phyloP scores from a whole-genome alignment of 1,284 basidiomycete genomes.

The Irpex lacteus region DNA sequence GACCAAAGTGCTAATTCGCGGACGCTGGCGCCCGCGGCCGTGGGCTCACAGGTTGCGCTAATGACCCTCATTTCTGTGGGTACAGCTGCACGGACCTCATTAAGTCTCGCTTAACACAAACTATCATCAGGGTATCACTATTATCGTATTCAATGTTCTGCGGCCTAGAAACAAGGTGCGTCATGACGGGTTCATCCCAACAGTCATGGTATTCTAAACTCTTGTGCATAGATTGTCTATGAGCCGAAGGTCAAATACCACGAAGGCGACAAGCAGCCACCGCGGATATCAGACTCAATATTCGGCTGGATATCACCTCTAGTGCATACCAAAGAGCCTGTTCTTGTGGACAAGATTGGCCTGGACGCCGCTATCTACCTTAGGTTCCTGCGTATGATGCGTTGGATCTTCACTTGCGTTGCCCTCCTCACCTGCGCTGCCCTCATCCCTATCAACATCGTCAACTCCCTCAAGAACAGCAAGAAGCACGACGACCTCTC shows the following conservation, averaged over 20 bases:
- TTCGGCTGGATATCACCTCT: conserved; percentile 91
- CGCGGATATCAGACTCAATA: conserved; percentile 77
- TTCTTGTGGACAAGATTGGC: conserved; percentile 88
- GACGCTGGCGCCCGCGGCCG: conserved; percentile 73
- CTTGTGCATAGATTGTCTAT: conserved; percentile 62
- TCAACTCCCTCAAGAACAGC: conserved; percentile 64
- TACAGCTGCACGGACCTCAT: conserved; percentile 4
- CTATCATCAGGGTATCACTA: conserved; percentile 38
- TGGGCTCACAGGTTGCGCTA: conserved; percentile 73
- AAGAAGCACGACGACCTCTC: conserved; percentile 60
- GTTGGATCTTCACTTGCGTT: conserved; percentile 73
- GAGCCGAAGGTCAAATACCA: conserved; percentile 90
- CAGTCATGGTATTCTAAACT: background rate
- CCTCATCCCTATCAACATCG: conserved; percentile 78
- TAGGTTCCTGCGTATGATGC: conserved; percentile 86
- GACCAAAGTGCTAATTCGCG: conserved; percentile 32
- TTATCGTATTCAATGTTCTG: conserved; percentile 62
- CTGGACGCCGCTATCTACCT: conserved; percentile 94
- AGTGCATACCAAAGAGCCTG: conserved; percentile 79
- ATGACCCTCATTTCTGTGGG: conserved; percentile 38
- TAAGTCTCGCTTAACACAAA: background rate
- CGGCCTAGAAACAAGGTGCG: conserved; percentile 62
- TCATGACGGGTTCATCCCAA: conserved; percentile 2
- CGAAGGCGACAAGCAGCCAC: conserved; percentile 76
- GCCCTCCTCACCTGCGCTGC: conserved; percentile 69